Percentiles rank a stretch among this genome's conserved stretches.
Evolutionary conservation across 2,329 filamentous ascomycete genomes (phyloP).

Genomic region (Penicillium thymicola): DNA sequence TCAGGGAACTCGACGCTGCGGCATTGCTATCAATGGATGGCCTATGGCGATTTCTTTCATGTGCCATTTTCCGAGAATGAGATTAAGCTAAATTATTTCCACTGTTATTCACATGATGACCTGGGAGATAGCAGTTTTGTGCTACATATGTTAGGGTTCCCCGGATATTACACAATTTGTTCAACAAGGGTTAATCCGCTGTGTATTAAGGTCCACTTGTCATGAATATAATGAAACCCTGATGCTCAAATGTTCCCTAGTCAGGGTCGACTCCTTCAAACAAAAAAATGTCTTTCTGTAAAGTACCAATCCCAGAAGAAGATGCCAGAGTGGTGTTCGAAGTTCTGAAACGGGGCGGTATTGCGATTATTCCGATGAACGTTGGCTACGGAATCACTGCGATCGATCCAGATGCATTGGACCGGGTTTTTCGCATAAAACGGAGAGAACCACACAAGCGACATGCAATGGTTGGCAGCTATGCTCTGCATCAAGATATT

Average conservation of each 20-base stretch:
- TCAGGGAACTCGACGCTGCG: background rate
- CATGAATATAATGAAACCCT: background rate
- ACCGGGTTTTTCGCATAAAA: conserved; percentile 22
- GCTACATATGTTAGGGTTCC: background rate
- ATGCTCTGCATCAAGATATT: conserved; percentile 22
- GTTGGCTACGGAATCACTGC: conserved; percentile 29
- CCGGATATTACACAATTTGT: background rate
- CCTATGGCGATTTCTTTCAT: background rate
- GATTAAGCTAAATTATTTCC: background rate
- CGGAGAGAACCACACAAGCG: conserved; percentile 23
- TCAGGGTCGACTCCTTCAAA: background rate
- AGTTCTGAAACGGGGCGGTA: conserved; percentile 21
- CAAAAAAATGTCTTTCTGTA: background rate
- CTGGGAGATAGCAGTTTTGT: background rate
- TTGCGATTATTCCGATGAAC: conserved; percentile 27
- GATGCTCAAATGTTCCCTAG: background rate
- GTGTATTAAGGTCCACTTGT: background rate
- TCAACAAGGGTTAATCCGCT: background rate
- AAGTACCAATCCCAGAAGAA: background rate
- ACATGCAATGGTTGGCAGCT: conserved; percentile 30
- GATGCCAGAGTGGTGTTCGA: conserved; percentile 24
- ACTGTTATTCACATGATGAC: background rate
- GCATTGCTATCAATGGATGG: background rate
- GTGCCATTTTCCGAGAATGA: background rate
- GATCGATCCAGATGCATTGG: conserved; percentile 17